These are phyloP conservation scores for Somion occarium DNA, from an alignment of 1,284 basidiomycete species.

Conservation along the genomic window DNA sequence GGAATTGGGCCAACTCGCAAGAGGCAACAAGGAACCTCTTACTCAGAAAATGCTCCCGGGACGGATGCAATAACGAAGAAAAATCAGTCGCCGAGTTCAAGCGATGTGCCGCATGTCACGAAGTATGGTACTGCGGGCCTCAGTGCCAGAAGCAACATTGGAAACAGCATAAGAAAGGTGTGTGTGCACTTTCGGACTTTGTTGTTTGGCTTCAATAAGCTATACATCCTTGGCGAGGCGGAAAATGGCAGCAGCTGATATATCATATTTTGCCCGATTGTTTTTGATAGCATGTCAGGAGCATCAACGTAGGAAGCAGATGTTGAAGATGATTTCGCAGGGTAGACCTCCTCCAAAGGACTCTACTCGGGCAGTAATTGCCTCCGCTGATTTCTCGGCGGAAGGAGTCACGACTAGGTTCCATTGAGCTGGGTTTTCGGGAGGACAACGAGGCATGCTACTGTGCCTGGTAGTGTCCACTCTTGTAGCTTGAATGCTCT, in stretches of 20 bases:
- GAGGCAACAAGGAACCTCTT: constrained; percentile 26
- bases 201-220: too few species aligned
- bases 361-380: constrained; percentile 9
- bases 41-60: constrained; percentile 26
- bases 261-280: too few species aligned
- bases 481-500: not conserved
- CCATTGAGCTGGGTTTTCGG: not conserved
- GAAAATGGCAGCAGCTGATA: too few species aligned
- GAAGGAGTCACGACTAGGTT: not conserved
- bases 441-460: not conserved
- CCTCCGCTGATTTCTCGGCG: constrained; percentile 16
- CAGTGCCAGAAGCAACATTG: constrained; percentile 38
- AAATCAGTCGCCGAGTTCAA: constrained; percentile 21
- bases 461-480: not conserved
- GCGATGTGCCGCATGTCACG: constrained; percentile 23
- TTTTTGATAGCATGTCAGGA: constrained; percentile 18
- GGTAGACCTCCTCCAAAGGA: constrained; percentile 7
- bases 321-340: constrained; percentile 14
- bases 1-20: constrained; percentile 37
- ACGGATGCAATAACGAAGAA: constrained; percentile 16
- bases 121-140: constrained; percentile 34
- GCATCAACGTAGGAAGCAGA: constrained; percentile 14
- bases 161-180: constrained; percentile 31
- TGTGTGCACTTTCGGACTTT: constrained; percentile 16
- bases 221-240: too few species aligned